phyloP scores from a whole-genome alignment of 108 stramenopile species.

The Skeletonema menzelii region DNA sequence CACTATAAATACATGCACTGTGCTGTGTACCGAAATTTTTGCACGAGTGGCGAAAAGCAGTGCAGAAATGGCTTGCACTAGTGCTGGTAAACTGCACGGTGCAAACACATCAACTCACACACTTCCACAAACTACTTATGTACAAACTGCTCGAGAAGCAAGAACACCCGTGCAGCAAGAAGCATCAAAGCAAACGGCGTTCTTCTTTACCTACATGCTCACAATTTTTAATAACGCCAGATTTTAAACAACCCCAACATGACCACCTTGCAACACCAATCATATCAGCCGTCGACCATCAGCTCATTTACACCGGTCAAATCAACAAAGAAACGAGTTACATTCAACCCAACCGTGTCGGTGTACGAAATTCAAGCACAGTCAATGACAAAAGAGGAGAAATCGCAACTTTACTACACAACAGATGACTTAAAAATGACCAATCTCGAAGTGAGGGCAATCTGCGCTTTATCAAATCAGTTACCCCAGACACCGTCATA shows the following conservation, averaged over 20 bases:
- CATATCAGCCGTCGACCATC: not conserved
- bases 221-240: not conserved
- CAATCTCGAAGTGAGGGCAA: conserved; percentile 2
- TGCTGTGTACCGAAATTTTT: too few species aligned
- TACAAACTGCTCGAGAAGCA: too few species aligned
- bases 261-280: not conserved
- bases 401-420: conserved; percentile 13
- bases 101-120: too few species aligned
- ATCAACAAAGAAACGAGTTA: conserved; percentile 4
- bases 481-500: not conserved
- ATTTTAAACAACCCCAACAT: not conserved
- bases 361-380: conserved; percentile 7
- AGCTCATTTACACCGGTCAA: not conserved
- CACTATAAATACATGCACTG: too few species aligned
- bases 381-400: conserved; percentile 5
- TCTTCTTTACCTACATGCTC: not conserved
- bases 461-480: conserved; percentile 8
- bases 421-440: conserved; percentile 5
- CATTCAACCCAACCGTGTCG: conserved; percentile 10
- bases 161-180: too few species aligned
- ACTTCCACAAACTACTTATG: too few species aligned
- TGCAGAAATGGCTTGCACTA: too few species aligned
- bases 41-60: too few species aligned
- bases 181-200: too few species aligned
- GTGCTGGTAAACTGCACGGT: too few species aligned